These are phyloP conservation scores for Leucosporidium creatinivorum DNA, from an alignment of 768 basidiomycete genomes.

Conservation along the genomic window DNA sequence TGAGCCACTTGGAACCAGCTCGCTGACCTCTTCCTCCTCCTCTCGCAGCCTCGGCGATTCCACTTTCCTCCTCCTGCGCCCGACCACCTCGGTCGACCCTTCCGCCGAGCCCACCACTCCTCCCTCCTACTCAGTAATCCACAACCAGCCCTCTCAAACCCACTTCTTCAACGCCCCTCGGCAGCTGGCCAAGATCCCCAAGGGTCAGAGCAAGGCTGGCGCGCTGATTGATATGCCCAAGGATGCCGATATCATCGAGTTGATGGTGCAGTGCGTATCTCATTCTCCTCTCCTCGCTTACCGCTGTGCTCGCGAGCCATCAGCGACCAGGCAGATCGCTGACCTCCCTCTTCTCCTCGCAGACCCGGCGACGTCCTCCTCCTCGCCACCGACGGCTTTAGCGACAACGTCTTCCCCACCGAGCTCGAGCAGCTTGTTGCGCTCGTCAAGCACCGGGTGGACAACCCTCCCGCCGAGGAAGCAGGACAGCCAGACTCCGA, in stretches of 20 bases:
- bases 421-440: conserved; percentile 18
- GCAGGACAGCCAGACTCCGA: not conserved
- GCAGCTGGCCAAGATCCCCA: conserved; percentile 35
- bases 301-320: not conserved
- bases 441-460: conserved; percentile 5
- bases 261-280: conserved; percentile 16
- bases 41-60: conserved; percentile 26
- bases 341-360: too few species aligned
- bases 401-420: conserved; percentile 32
- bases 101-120: too few species aligned
- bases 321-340: too few species aligned
- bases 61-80: conserved; percentile 19
- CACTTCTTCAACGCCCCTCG: conserved; percentile 34
- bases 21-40: not conserved
- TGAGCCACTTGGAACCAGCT: too few species aligned
- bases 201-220: not conserved
- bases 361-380: conserved; percentile 26
- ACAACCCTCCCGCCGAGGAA: not conserved
- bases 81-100: not conserved
- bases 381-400: conserved; percentile 34
- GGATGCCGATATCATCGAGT: conserved; percentile 19
- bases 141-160: conserved; percentile 14
- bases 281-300: not conserved
- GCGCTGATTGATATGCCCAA: conserved; percentile 26
- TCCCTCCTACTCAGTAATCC: conserved; percentile 2